Base-by-base conservation (phyloP, 164 flowering plant genomes). In the Santalum album region DNA sequence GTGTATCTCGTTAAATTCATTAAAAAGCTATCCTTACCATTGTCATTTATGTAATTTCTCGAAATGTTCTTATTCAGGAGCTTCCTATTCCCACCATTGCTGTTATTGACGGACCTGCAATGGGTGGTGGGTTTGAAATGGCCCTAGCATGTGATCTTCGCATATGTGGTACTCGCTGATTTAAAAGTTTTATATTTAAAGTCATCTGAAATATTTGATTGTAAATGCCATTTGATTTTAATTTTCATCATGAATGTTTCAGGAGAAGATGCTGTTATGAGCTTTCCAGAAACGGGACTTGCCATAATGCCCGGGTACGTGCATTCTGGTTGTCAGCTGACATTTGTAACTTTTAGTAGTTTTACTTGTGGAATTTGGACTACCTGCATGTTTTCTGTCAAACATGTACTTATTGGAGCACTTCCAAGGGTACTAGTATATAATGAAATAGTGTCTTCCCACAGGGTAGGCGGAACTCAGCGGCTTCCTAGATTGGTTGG, bases 101-200 rank as follows among this genome's bases (percentile, higher is more conserved):
- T 64, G 96, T 87, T 49, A 78, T 92, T 57, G 98, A 92, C 72
- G 98, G 98, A 67, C 89, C 76, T 56, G 96, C 98, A 56, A 57
- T 92, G 61, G 98, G 98, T 26, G 98, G 98, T 57, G 98, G 98
- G 53, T 71, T 89, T 39, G 96, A 92, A 70, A 74, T 92, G 87
- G 94, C 89, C 58, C 66, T 92, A 29, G 72, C 96, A 60, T 92
- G 98, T 68, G 98, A 92, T 73, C 85, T 92, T 45, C 84, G 96
- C 17, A 78, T 89, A 60, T 92, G 96, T 69, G 96, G 98, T 92
- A 80, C 22, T 15, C 53, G 29, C 11, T 15, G 9, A 34, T 29
- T 49, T n/a, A 48, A 1, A 23, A 7, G 14, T 43, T 55, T 17
- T 16, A 35, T 27, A 44, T 7, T 59, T n/a, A 27, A 42, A 23